phyloP scores from a whole-genome alignment of 495 filamentous ascomycete species.

The Aspergillus egyptiacus region DNA sequence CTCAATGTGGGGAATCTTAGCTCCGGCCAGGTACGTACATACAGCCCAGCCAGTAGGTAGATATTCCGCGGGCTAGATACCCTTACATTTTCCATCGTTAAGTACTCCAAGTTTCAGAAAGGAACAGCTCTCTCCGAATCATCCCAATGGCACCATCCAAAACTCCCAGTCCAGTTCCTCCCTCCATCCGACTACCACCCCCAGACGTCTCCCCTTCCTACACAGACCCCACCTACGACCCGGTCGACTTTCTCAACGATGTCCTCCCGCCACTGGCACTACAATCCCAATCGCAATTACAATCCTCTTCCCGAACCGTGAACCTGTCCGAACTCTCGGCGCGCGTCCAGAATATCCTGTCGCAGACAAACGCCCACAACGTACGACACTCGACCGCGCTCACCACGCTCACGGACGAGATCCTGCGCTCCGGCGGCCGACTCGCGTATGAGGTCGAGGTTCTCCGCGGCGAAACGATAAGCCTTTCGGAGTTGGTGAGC shows the following conservation, averaged over 20 bases:
- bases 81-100: no score
- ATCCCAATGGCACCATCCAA: constrained; percentile 18
- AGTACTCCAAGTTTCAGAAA: no score
- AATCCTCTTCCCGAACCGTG: constrained; percentile 42
- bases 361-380: constrained; percentile 82
- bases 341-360: constrained; percentile 76
- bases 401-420: constrained; percentile 89
- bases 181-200: background rate
- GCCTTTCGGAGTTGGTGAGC: constrained; percentile 67
- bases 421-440: constrained; percentile 76
- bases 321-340: constrained; percentile 70
- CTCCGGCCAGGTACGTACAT: background rate
- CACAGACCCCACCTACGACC: constrained; percentile 66
- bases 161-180: constrained; percentile 16
- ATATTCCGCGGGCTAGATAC: no score
- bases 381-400: constrained; percentile 74
- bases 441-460: constrained; percentile 95
- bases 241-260: constrained; percentile 74
- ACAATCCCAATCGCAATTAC: constrained; percentile 34
- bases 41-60: no score
- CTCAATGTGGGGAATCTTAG: background rate
- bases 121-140: background rate
- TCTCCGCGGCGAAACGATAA: constrained; percentile 75
- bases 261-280: constrained; percentile 55
- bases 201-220: constrained; percentile 39